These are phyloP conservation scores for Pleurotus djamor DNA, from an alignment of 768 basidiomycete species.

Conservation along the genomic window DNA sequence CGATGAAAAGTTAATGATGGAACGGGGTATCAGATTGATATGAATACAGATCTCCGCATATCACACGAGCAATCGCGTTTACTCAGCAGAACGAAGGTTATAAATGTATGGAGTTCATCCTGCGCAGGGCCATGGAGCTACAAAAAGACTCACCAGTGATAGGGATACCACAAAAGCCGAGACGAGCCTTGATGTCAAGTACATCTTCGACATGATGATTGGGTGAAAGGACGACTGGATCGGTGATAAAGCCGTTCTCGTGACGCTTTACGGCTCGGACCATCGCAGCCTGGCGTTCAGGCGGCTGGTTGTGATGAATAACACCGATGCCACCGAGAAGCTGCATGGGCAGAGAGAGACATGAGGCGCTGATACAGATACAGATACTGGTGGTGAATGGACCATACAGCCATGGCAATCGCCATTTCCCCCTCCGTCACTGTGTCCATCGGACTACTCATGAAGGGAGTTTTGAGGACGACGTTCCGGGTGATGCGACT, in stretches of 20 bases:
- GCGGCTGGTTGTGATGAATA: conserved; percentile 92
- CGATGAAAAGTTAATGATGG: conserved; percentile 12
- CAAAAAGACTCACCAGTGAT: conserved; percentile 78
- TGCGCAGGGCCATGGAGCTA: conserved; percentile 8
- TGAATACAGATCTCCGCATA: conserved; percentile 54
- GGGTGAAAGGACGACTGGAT: conserved; percentile 88
- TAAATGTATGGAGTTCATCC: conserved; percentile 49
- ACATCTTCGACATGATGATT: conserved; percentile 82
- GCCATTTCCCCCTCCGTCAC: conserved; percentile 97
- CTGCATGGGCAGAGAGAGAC: conserved; percentile 25
- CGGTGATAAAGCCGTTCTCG: conserved; percentile 98
- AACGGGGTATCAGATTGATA: conserved; percentile 32
- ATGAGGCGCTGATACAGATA: not conserved
- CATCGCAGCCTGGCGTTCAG: conserved; percentile 92
- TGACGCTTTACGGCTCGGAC: conserved; percentile 97
- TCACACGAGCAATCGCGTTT: conserved; percentile 68
- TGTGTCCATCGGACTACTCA: conserved; percentile 99
- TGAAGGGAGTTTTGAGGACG: conserved; percentile 89
- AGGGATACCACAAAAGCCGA: conserved; percentile 96
- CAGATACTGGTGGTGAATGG: conserved; percentile 12
- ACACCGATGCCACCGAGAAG: conserved; percentile 97
- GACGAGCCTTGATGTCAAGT: conserved; percentile 85
- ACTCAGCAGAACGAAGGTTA: conserved; percentile 93
- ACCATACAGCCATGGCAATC: conserved; percentile 83
- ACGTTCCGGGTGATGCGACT: conserved; percentile 90